phyloP scores from a whole-genome alignment of 257 asterid genomes.

The Mentha longifolia region DNA sequence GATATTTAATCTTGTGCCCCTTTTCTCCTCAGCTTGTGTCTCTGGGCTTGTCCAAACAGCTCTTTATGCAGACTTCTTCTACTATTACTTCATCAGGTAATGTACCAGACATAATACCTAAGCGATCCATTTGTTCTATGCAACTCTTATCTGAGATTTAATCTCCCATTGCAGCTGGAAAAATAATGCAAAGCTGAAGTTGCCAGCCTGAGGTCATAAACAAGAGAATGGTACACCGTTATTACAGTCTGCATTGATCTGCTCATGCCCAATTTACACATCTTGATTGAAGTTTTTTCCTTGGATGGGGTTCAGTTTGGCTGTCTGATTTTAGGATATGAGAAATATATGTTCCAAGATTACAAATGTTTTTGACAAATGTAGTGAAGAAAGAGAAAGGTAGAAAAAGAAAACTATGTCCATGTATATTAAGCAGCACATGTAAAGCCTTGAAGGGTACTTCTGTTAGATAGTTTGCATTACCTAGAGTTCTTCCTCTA shows the following conservation, averaged over 20 bases:
- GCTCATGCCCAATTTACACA: constrained; percentile 13
- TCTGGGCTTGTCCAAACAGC: constrained; percentile 89
- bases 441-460: constrained; percentile 33
- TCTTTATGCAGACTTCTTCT: constrained; percentile 94
- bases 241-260: constrained; percentile 20
- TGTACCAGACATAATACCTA: constrained; percentile 15
- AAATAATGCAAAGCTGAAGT: constrained; percentile 66
- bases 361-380: constrained; percentile 17
- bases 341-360: constrained; percentile 20
- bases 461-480: background rate
- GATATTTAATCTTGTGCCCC: constrained; percentile 26
- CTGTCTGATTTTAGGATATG: constrained; percentile 20
- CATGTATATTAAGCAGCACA: constrained; percentile 12
- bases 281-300: constrained; percentile 27
- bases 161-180: constrained; percentile 69
- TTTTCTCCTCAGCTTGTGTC: constrained; percentile 59
- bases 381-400: background rate
- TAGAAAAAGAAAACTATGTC: background rate
- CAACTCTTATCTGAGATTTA: background rate
- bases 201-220: constrained; percentile 73
- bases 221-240: constrained; percentile 17
- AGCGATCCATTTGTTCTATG: background rate
- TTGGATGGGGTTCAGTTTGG: constrained; percentile 31
- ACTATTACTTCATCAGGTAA: constrained; percentile 91
- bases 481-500: background rate